phyloP scores from a whole-genome alignment of 208 protist species.

The Wallacemonas collosoma region DNA sequence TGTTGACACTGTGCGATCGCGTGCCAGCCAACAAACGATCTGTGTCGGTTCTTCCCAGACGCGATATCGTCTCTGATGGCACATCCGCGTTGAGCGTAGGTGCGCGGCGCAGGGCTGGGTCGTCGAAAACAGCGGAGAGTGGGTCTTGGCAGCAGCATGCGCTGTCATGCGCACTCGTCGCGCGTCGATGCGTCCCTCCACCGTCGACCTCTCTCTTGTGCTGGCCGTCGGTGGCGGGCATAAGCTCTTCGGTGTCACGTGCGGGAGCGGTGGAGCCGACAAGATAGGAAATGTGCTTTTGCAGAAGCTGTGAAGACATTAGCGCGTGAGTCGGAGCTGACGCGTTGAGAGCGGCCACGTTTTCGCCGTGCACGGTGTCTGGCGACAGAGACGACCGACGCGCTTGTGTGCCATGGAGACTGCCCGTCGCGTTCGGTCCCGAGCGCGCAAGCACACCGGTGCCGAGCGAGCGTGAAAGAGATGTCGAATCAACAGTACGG shows the following conservation, averaged over 20 bases:
- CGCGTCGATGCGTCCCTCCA: no score
- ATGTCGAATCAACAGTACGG: background rate
- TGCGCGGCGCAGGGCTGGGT: no score
- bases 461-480: slow-evolving; percentile 2
- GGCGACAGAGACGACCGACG: background rate
- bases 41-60: no score
- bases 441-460: background rate
- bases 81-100: no score
- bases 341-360: background rate
- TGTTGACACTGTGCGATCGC: no score
- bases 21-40: no score
- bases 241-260: background rate
- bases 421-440: background rate
- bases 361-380: background rate
- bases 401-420: background rate
- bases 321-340: background rate
- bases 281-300: slow-evolving; percentile 33
- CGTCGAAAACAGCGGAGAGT: no score
- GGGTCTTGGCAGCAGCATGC: no score
- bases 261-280: slow-evolving; percentile 25
- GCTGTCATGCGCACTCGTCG: no score
- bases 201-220: no score
- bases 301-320: slow-evolving; percentile 27
- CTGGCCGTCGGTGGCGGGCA: no score
- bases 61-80: no score